Conservation (phyloP, 768 basidiomycete genomes). For the Royoungia palumana region DNA sequence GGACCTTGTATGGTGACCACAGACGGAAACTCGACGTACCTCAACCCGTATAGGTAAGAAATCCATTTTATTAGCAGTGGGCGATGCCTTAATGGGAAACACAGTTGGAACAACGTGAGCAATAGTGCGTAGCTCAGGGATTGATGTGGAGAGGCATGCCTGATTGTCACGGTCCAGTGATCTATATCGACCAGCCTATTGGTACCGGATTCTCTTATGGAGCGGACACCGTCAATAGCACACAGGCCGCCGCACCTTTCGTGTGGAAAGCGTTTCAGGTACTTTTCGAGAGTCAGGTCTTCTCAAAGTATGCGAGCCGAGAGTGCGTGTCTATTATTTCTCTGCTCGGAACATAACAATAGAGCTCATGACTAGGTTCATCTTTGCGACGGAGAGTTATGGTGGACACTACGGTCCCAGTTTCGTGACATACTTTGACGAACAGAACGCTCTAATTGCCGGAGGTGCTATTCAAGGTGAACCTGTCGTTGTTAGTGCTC, state of each 20-base stretch:
- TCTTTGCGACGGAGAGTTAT: conserved; percentile 64
- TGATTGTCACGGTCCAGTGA: conserved; percentile 38
- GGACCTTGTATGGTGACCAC: conserved; percentile 61
- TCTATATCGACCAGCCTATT: conserved; percentile 70
- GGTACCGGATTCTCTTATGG: conserved; percentile 65
- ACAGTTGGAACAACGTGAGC: conserved; percentile 65
- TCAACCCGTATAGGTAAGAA: conserved; percentile 59
- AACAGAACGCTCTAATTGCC: conserved; percentile 55
- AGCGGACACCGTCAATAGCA: conserved; percentile 48
- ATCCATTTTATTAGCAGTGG: not conserved
- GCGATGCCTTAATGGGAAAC: not conserved
- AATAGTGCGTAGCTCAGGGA: conserved; percentile 45
- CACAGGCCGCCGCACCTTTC: conserved; percentile 48
- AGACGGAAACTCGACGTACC: conserved; percentile 47
- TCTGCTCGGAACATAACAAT: not conserved
- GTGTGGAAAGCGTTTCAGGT: conserved; percentile 65
- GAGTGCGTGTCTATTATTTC: conserved; percentile 38
- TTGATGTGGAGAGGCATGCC: not conserved
- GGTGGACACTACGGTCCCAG: conserved; percentile 66
- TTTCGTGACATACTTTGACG: conserved; percentile 61
- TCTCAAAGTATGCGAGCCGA: conserved; percentile 48
- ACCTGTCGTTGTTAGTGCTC: conserved; percentile 49
- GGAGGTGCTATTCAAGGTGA: conserved; percentile 45
- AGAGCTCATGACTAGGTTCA: conserved; percentile 40
- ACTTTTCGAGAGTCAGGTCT: conserved; percentile 53